Percentiles rank a stretch among this genome's conserved stretches.
phyloP scores from a whole-genome alignment of 805 yeast species.

The Ogataea chonburiensis region DNA sequence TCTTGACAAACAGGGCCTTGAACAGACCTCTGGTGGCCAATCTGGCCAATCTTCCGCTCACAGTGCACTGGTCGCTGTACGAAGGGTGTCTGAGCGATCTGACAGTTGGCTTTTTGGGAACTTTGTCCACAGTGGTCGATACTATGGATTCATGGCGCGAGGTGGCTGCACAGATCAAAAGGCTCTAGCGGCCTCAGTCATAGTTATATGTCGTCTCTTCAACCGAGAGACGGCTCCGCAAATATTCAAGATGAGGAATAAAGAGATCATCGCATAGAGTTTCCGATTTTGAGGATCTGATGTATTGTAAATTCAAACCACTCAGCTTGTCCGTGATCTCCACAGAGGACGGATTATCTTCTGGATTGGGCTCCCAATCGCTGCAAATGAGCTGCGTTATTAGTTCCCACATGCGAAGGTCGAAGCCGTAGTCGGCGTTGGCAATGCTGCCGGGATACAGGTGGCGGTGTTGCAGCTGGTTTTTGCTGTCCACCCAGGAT shows the following conservation, averaged over 20 bases:
- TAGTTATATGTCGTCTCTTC: conserved; percentile 9
- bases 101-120: conserved; percentile 37
- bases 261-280: conserved; percentile 33
- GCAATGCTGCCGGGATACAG: conserved; percentile 32
- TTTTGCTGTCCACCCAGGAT: conserved; percentile 9
- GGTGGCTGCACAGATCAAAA: conserved; percentile 7
- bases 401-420: conserved; percentile 40
- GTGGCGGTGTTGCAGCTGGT: conserved; percentile 28
- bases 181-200: conserved; percentile 1
- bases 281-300: conserved; percentile 28
- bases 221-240: conserved; percentile 19
- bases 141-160: conserved; percentile 26
- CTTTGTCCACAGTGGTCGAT: conserved; percentile 26
- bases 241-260: conserved; percentile 37
- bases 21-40: conserved; percentile 28
- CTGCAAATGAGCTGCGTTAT: conserved; percentile 38
- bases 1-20: conserved; percentile 14
- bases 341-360: conserved; percentile 20
- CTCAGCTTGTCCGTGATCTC: conserved; percentile 13
- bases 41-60: conserved; percentile 36
- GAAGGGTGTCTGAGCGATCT: conserved; percentile 35
- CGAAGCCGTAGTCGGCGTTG: conserved; percentile 37
- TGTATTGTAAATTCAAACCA: conserved; percentile 32
- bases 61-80: conserved; percentile 38
- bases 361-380: conserved; percentile 13